Evolutionary conservation across 192 early-diverging fungal genomes (phyloP).

Genomic region (Haplosporangium gracile): DNA sequence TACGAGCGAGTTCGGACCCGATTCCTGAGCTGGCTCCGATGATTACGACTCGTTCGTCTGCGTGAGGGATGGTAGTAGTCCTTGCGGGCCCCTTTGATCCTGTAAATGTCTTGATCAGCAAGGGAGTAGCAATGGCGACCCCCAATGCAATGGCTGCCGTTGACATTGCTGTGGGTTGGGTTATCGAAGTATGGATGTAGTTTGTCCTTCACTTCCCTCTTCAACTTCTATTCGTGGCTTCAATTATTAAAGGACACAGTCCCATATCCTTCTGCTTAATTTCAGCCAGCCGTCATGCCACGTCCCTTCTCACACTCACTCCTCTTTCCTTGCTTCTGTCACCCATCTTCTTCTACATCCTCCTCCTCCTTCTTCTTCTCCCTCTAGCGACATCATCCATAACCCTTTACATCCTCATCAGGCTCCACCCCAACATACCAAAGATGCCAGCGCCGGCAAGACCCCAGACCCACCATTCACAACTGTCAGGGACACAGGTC

Average conservation of each 20-base stretch:
- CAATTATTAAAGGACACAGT: neutral
- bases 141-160: neutral
- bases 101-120: neutral
- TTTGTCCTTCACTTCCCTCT: neutral
- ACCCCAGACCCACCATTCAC: conserved; percentile 15
- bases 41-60: conserved; percentile 70
- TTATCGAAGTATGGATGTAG: neutral
- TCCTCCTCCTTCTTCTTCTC: neutral
- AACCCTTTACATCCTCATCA: neutral
- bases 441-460: conserved; percentile 45
- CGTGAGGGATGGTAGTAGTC: conserved; percentile 19
- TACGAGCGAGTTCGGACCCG: conserved; percentile 73
- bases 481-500: conserved; percentile 1
- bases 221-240: neutral
- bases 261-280: neutral
- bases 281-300: neutral
- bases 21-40: conserved; percentile 88
- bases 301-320: neutral
- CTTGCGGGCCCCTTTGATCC: conserved; percentile 1
- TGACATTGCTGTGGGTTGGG: neutral
- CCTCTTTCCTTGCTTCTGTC: neutral
- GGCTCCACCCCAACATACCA: neutral
- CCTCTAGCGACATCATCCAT: neutral
- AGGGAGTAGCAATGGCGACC: conserved; percentile 12
- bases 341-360: neutral